Conservation (phyloP, 1,284 basidiomycete species). For the Ustilago loliicola region DNA sequence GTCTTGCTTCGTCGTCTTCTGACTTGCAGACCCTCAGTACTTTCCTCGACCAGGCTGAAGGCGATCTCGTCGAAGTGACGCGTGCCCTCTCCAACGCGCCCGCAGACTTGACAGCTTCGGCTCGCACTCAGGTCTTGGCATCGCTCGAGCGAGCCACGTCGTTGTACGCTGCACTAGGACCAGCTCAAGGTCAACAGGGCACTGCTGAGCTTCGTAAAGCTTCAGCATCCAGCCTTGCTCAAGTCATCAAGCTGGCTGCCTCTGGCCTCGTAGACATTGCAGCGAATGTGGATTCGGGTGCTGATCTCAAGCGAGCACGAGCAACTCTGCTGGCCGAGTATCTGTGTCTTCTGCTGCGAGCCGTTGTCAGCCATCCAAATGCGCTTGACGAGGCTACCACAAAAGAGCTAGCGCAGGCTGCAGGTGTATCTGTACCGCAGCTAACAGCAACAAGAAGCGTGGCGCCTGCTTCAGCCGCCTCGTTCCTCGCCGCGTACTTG, state of each 20-base stretch:
- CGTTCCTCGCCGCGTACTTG: constrained; percentile 40
- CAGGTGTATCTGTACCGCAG: constrained; percentile 28
- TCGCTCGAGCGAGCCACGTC: constrained; percentile 29
- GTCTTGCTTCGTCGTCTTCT: constrained; percentile 19
- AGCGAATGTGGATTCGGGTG: background rate
- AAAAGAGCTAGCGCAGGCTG: constrained; percentile 21
- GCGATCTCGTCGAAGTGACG: constrained; percentile 20
- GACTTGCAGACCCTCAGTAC: constrained; percentile 8
- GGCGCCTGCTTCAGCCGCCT: constrained; percentile 25
- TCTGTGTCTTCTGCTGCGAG: constrained; percentile 27
- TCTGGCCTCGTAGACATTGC: constrained; percentile 17
- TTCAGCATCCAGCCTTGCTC: constrained; percentile 22
- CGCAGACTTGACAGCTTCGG: background rate
- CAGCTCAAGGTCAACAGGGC: constrained; percentile 18
- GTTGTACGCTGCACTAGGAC: constrained; percentile 38
- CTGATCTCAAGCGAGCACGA: constrained; percentile 16
- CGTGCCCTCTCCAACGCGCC: constrained; percentile 13
- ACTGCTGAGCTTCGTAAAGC: constrained; percentile 13
- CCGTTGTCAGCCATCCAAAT: constrained; percentile 26
- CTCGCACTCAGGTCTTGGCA: constrained; percentile 3
- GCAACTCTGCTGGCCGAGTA: constrained; percentile 35
- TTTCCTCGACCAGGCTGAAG: constrained; percentile 24
- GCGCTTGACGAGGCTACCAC: constrained; percentile 15
- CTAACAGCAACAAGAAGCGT: constrained; percentile 31
- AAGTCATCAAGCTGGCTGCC: constrained; percentile 16